Evolutionary conservation across 2,329 filamentous ascomycete species (phyloP).

Genomic region (Sclerotinia subarctica): DNA sequence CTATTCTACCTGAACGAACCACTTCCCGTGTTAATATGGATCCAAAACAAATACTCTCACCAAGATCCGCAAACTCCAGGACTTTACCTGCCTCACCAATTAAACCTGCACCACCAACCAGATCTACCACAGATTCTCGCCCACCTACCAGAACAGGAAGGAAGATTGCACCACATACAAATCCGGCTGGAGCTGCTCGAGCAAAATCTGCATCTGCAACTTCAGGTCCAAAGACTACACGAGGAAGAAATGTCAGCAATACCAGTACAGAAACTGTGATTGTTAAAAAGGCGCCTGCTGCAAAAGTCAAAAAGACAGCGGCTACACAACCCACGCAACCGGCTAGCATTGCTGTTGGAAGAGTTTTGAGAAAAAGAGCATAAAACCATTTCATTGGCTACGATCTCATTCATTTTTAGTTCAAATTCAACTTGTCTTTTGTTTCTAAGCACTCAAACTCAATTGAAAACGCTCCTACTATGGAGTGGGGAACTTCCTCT

Average conservation of each 20-base stretch:
- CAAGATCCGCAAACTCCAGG: slow-evolving; percentile 77
- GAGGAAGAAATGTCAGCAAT: slow-evolving; percentile 61
- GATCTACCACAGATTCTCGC: slow-evolving; percentile 53
- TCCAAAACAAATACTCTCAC: slow-evolving; percentile 68
- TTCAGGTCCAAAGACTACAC: slow-evolving; percentile 45
- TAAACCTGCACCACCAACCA: slow-evolving; percentile 48
- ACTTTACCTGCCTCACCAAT: slow-evolving; percentile 33
- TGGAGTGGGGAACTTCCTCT: slow-evolving; percentile 11
- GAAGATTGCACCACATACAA: slow-evolving; percentile 31
- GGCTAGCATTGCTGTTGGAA: slow-evolving; percentile 39
- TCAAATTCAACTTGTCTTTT: background rate
- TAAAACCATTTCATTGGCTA: background rate
- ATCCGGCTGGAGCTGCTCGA: slow-evolving; percentile 25
- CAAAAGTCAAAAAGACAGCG: slow-evolving; percentile 47
- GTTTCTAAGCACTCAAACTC: background rate
- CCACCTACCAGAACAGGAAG: slow-evolving; percentile 51
- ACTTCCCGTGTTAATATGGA: slow-evolving; percentile 44
- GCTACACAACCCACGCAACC: slow-evolving; percentile 46
- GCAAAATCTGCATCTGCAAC: slow-evolving; percentile 38
- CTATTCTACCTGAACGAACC: slow-evolving; percentile 37
- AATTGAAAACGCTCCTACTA: slow-evolving; percentile 1
- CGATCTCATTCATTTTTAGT: background rate
- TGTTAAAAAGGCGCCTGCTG: slow-evolving; percentile 46
- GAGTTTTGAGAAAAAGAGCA: slow-evolving; percentile 37
- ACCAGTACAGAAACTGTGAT: slow-evolving; percentile 47